Percentiles rank a stretch among this genome's conserved stretches.
Evolutionary conservation across 2,329 filamentous ascomycete genomes (phyloP).

Genomic region (Nigrospora sphaerica): DNA sequence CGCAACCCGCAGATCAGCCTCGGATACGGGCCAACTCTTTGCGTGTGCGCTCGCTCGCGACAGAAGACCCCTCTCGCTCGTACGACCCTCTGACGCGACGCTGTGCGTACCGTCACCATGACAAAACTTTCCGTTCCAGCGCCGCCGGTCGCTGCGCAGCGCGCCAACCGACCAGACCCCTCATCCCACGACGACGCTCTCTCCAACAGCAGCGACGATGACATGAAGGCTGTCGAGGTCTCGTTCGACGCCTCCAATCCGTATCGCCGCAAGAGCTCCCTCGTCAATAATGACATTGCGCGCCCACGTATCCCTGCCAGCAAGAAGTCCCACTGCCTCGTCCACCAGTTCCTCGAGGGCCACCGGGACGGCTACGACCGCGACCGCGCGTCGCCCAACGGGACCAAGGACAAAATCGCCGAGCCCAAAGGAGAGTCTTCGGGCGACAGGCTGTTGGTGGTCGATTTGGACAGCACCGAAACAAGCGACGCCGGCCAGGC

Average conservation of each 20-base stretch:
- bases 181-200: conserved; percentile 27
- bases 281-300: conserved; percentile 44
- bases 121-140: too few relatives aligned
- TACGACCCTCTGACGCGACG: too few relatives aligned
- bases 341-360: conserved; percentile 57
- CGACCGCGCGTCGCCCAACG: background rate
- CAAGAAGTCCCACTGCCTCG: conserved; percentile 51
- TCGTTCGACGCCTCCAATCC: conserved; percentile 54
- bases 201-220: conserved; percentile 44
- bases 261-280: conserved; percentile 60
- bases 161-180: too few relatives aligned
- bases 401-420: conserved; percentile 8
- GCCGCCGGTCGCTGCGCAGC: too few relatives aligned
- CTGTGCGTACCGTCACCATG: too few relatives aligned
- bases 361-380: conserved; percentile 32
- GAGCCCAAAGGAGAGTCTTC: conserved; percentile 24
- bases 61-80: too few relatives aligned
- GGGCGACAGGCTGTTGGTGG: conserved; percentile 8
- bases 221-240: conserved; percentile 47
- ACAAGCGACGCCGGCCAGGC: conserved; percentile 40
- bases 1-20: too few relatives aligned
- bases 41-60: too few relatives aligned
- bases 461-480: conserved; percentile 33
- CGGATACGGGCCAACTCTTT: too few relatives aligned
- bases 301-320: conserved; percentile 25